Evolutionary conservation across 2,329 filamentous ascomycete species (phyloP).

Genomic region (Arthroderma uncinatum): DNA sequence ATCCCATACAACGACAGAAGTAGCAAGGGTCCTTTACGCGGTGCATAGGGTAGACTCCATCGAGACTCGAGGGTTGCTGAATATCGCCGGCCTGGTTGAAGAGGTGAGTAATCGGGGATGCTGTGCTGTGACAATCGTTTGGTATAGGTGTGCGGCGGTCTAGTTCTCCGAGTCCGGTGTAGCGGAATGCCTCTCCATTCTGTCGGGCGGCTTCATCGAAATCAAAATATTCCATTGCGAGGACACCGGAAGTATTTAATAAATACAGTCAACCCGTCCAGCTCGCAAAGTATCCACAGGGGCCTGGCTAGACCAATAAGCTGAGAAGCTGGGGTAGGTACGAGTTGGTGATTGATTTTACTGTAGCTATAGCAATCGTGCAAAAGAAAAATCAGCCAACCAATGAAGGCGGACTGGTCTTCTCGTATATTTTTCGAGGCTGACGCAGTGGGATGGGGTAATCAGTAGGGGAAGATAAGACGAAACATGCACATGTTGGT

Average conservation of each 20-base stretch:
- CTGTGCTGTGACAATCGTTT: not conserved
- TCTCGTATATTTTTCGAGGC: not conserved
- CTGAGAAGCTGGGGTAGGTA: not conserved
- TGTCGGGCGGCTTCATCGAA: constrained; percentile 36
- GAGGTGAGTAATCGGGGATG: not conserved
- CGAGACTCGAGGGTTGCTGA: constrained; percentile 12
- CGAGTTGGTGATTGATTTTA: constrained; percentile 1
- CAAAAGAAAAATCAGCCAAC: not conserved
- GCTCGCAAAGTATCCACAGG: constrained; percentile 3
- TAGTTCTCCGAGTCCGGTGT: not conserved
- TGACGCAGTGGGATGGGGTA: not conserved
- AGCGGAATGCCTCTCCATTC: constrained; percentile 20
- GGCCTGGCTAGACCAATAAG: not conserved
- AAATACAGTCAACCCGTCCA: not conserved
- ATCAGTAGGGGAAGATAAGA: not conserved
- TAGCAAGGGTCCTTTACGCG: constrained; percentile 37
- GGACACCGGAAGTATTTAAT: not conserved
- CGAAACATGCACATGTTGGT: not conserved
- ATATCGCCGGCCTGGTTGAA: not conserved
- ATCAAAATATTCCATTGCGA: constrained; percentile 38
- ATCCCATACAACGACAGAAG: constrained; percentile 36
- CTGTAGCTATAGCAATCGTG: not conserved
- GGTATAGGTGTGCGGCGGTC: not conserved
- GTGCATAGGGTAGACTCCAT: constrained; percentile 34
- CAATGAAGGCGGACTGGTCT: not conserved